Evolutionary conservation across 2,329 filamentous ascomycete genomes (phyloP).

Genomic region (Fusarium sp.): DNA sequence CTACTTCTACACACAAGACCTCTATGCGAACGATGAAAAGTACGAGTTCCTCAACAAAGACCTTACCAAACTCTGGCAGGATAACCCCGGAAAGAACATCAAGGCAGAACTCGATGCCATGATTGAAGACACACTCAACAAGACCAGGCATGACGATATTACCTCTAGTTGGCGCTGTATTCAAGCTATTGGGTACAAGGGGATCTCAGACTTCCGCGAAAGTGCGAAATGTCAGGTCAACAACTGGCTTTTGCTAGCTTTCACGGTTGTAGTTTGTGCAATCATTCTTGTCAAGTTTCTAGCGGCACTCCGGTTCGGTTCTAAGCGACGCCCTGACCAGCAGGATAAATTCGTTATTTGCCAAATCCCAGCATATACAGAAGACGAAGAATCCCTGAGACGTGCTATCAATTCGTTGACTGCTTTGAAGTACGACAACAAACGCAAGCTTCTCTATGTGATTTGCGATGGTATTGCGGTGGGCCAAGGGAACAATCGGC

Average conservation of each 20-base stretch:
- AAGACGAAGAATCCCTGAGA: constrained; percentile 94
- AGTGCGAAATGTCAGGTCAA: constrained; percentile 84
- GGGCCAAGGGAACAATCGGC: constrained; percentile 94
- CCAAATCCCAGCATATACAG: constrained; percentile 97
- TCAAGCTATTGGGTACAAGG: constrained; percentile 85
- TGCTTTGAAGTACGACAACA: constrained; percentile 96
- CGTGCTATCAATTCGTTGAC: constrained; percentile 96
- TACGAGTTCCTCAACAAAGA: constrained; percentile 82
- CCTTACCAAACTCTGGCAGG: constrained; percentile 77
- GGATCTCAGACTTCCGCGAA: constrained; percentile 87
- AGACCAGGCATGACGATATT: constrained; percentile 66
- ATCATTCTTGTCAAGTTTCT: constrained; percentile 92
- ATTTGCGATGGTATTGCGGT: constrained; percentile 98
- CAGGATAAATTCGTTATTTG: constrained; percentile 99
- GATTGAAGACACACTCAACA: constrained; percentile 65
- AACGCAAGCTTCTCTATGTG: constrained; percentile 95
- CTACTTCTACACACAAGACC: constrained; percentile 84
- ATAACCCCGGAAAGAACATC: constrained; percentile 86
- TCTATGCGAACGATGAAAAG: constrained; percentile 65
- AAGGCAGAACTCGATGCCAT: constrained; percentile 74
- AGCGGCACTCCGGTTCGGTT: constrained; percentile 92
- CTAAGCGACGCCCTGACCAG: constrained; percentile 87
- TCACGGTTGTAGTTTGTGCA: constrained; percentile 83
- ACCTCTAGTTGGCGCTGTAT: constrained; percentile 83
- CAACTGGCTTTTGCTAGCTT: constrained; percentile 89